phyloP scores from a whole-genome alignment of 306 rosid genomes.

The Luffa aegyptiaca region DNA sequence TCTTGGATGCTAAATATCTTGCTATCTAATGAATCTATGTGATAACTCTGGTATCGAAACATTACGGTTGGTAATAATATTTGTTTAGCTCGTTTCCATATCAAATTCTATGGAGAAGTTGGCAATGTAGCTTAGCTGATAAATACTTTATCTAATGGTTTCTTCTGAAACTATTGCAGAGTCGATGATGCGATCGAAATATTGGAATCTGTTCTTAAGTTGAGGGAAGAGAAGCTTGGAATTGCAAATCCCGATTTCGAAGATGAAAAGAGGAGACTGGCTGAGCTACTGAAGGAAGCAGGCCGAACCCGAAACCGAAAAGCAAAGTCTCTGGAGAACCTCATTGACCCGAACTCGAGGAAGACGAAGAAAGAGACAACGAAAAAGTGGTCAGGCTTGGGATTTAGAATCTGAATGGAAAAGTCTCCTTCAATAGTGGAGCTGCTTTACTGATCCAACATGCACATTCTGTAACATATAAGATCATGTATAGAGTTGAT shows the following conservation, averaged over 20 bases:
- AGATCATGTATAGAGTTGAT: conserved; percentile 80
- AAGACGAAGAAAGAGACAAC: conserved; percentile 84
- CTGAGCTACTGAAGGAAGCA: conserved; percentile 93
- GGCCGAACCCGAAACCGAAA: conserved; percentile 88
- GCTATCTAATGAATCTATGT: background rate
- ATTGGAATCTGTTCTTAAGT: conserved; percentile 76
- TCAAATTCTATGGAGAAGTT: background rate
- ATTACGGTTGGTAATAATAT: background rate
- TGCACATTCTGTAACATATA: conserved; percentile 85
- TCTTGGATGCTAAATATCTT: background rate
- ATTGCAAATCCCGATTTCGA: conserved; percentile 92
- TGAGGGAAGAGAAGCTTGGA: conserved; percentile 86
- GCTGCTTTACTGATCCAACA: conserved; percentile 10
- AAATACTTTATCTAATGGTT: background rate
- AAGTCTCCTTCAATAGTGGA: conserved; percentile 14
- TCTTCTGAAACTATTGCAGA: conserved; percentile 33
- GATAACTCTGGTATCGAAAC: background rate
- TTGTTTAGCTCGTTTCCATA: background rate
- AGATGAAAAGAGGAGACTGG: conserved; percentile 81
- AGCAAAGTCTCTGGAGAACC: conserved; percentile 91
- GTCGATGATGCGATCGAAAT: conserved; percentile 97
- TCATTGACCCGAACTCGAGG: conserved; percentile 83
- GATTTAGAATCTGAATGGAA: conserved; percentile 62
- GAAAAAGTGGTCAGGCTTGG: conserved; percentile 92
- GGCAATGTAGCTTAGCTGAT: background rate